These are phyloP conservation scores for Fusarium ramigenum DNA, from an alignment of 2,329 filamentous ascomycete genomes.

Conservation along the genomic window DNA sequence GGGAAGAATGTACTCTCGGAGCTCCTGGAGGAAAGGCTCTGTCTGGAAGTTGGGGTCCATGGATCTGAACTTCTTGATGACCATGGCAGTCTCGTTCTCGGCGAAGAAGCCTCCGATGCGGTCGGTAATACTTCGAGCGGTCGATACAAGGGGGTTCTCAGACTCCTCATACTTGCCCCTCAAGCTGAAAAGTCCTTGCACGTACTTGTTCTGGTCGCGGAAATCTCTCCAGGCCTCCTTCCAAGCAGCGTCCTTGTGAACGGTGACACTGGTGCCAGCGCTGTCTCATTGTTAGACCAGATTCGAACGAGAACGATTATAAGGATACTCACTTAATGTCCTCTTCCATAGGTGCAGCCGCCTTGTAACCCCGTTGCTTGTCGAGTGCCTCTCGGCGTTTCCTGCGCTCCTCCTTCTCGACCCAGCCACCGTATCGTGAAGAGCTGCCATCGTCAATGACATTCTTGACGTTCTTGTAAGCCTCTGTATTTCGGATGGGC, in stretches of 20 bases:
- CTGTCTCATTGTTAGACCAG: conserved; percentile 59
- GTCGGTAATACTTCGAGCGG: conserved; percentile 93
- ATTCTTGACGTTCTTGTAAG: conserved; percentile 93
- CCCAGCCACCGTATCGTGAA: conserved; percentile 94
- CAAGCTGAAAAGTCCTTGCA: conserved; percentile 88
- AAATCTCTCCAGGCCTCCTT: conserved; percentile 99
- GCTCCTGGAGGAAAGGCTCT: conserved; percentile 92
- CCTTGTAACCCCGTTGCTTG: conserved; percentile 62
- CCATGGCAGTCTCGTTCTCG: conserved; percentile 96
- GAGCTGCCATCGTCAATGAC: conserved; percentile 98
- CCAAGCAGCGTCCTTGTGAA: conserved; percentile 98
- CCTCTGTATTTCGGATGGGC: conserved; percentile 92
- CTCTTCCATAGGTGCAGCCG: conserved; percentile 73
- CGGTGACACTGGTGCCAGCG: conserved; percentile 90
- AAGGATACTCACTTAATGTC: conserved; percentile 82
- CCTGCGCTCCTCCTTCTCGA: conserved; percentile 93
- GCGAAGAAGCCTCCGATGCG: conserved; percentile 95
- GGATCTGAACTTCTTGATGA: conserved; percentile 96
- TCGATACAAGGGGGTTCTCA: conserved; percentile 93
- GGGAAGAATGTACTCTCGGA: conserved; percentile 96
- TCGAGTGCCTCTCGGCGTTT: conserved; percentile 80
- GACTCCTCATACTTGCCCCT: conserved; percentile 93
- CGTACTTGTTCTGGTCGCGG: conserved; percentile 86
- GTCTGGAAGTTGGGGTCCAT: conserved; percentile 97
- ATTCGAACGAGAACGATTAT: background rate